Base-by-base conservation (phyloP, 176 grass and related monocot species). In the Pontederia paniculata region DNA sequence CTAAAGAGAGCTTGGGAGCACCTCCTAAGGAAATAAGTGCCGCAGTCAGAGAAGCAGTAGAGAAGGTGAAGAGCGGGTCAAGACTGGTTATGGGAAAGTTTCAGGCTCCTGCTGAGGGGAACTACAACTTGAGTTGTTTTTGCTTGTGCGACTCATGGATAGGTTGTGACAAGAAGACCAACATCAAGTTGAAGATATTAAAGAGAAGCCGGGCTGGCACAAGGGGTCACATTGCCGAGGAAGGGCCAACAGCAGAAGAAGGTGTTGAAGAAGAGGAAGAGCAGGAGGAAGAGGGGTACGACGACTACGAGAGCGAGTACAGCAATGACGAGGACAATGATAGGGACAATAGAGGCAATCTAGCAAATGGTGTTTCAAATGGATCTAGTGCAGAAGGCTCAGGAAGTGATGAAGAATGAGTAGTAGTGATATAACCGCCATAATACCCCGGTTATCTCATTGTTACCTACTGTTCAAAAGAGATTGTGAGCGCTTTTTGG, bases 241-340 rank as follows among this genome's bases (percentile, higher is more conserved):
- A 95, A 71, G 77, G 84, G 21, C 68, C 37, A 11, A 71, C 56
- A 0, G 53, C 79, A 44, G 62, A 95, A 42, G 89, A 95, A 66
- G 84, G 84, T 22, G 76, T 78, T 23, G 84, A 94, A 21, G 89
- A 95, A 56, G 89, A 89, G 49, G 94, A 98, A 12, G 87, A 98
- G n/a, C 83, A 93, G 50, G 93, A 90, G 89, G 89, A 89, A 60
- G 84, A 88, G 50, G 84, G 85, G 41, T 85, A 88, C 0, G 81
- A 95, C 11, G 84, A 95, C 70, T 95, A 85, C 10, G 89, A 95
- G 78, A 95, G 89, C 0, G 89, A 98, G 80, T 98, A 98, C 65
- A 89, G 89, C 48, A 81, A 89, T 16, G 89, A 95, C 0, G 89
- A 85, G 50, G 84, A 98, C 44, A 95, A 85, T 13, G 89, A 77